phyloP scores from a whole-genome alignment of 441 rosid genomes.

The Adansonia madagascariensis region DNA sequence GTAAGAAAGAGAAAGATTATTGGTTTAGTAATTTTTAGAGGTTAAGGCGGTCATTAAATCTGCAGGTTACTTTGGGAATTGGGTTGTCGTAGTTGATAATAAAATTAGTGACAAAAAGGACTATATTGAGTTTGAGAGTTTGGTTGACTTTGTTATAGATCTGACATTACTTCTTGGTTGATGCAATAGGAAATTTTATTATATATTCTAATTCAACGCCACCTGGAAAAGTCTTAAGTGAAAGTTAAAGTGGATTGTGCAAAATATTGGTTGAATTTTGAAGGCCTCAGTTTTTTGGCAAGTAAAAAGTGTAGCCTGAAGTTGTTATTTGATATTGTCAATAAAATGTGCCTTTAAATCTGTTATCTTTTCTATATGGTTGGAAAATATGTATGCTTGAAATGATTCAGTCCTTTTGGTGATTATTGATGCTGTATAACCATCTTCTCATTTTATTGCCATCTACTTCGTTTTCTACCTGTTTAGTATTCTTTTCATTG shows the following conservation, averaged over 20 bases:
- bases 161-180: background rate
- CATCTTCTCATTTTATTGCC: background rate
- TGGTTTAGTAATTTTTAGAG: conserved; percentile 1
- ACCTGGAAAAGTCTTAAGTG: background rate
- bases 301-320: background rate
- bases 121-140: background rate
- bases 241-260: background rate
- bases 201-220: background rate
- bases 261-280: background rate
- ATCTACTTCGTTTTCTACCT: background rate
- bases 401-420: background rate
- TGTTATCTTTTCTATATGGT: background rate
- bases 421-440: background rate
- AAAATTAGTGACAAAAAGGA: background rate
- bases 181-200: background rate
- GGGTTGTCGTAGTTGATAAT: background rate
- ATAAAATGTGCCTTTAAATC: background rate
- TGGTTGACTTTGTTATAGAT: background rate
- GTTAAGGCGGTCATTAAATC: background rate
- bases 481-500: background rate
- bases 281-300: background rate
- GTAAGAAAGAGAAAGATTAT: background rate
- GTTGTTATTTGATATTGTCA: background rate
- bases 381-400: background rate
- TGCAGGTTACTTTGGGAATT: conserved; percentile 5